Evolutionary conservation across 2,329 filamentous ascomycete genomes (phyloP).

Genomic region (Fusarium pseudograminearum): DNA sequence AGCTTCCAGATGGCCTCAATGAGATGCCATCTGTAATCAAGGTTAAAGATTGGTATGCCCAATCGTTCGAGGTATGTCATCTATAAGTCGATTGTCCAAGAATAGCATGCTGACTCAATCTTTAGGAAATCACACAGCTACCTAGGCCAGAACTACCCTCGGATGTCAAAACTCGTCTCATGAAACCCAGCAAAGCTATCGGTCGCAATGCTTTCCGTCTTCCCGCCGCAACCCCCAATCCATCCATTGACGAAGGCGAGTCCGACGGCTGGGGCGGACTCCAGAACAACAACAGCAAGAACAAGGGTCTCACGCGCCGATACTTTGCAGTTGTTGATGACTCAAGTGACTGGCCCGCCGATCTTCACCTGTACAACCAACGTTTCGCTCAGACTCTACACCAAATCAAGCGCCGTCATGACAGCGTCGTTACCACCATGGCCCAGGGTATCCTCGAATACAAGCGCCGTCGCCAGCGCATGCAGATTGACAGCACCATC

Average conservation of each 20-base stretch:
- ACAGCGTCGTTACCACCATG: constrained; percentile 97
- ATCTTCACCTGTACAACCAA: constrained; percentile 93
- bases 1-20: constrained; percentile 93
- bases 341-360: constrained; percentile 88
- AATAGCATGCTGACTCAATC: constrained; percentile 22
- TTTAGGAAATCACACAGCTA: constrained; percentile 89
- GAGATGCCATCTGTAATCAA: constrained; percentile 97
- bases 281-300: constrained; percentile 58
- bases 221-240: constrained; percentile 87
- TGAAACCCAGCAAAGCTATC: constrained; percentile 70
- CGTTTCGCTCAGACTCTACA: constrained; percentile 89
- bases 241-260: constrained; percentile 86
- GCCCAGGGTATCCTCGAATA: constrained; percentile 98
- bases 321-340: constrained; percentile 97
- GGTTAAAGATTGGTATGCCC: constrained; percentile 98
- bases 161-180: constrained; percentile 83
- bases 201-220: constrained; percentile 75
- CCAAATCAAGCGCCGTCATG: constrained; percentile 94
- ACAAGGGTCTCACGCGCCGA: constrained; percentile 64
- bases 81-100: neutral
- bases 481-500: constrained; percentile 98
- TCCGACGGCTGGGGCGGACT: constrained; percentile 71
- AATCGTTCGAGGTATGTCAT: constrained; percentile 89
- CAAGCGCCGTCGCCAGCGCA: constrained; percentile 93
- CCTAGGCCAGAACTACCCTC: constrained; percentile 80